phyloP scores from a whole-genome alignment of 495 filamentous ascomycete species.

The Neurospora pannonica region DNA sequence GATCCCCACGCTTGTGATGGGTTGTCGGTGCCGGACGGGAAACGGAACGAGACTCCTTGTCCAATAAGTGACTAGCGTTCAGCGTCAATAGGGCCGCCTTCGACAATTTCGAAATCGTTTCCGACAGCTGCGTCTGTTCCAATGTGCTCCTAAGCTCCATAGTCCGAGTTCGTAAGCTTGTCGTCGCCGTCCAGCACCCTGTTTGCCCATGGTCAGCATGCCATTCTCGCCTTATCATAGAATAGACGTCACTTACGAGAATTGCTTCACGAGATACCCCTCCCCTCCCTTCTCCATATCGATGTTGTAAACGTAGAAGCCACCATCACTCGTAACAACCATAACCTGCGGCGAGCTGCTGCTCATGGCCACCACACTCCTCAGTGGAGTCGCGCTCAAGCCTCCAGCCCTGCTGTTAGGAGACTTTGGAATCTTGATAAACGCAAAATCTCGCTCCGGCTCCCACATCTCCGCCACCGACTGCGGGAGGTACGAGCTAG shows the following conservation, averaged over 20 bases:
- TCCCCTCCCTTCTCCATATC: slow-evolving; percentile 95
- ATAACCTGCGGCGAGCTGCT: slow-evolving; percentile 89
- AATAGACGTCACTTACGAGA: slow-evolving; percentile 51
- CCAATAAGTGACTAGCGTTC: not conserved
- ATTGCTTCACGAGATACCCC: slow-evolving; percentile 81
- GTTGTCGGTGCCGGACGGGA: not conserved
- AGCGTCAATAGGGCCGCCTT: not conserved
- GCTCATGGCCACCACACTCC: slow-evolving; percentile 93
- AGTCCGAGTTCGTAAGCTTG: slow-evolving; percentile 37
- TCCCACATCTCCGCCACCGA: slow-evolving; percentile 97
- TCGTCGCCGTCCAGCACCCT: slow-evolving; percentile 44
- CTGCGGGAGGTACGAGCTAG: slow-evolving; percentile 83
- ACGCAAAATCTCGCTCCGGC: slow-evolving; percentile 88
- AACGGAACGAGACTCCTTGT: not conserved
- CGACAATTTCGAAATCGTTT: not conserved
- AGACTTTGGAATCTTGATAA: slow-evolving; percentile 79
- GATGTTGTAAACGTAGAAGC: slow-evolving; percentile 89
- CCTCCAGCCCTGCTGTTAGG: slow-evolving; percentile 24
- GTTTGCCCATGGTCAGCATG: slow-evolving; percentile 2
- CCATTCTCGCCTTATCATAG: not conserved
- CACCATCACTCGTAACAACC: slow-evolving; percentile 93
- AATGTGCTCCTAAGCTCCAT: slow-evolving; percentile 18
- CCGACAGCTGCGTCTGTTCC: not conserved
- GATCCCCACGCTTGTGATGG: not conserved
- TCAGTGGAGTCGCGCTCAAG: slow-evolving; percentile 30